These are phyloP conservation scores for Paecilomyces dactylethromorphus DNA, from an alignment of 2,329 filamentous ascomycete species.

Conservation along the genomic window DNA sequence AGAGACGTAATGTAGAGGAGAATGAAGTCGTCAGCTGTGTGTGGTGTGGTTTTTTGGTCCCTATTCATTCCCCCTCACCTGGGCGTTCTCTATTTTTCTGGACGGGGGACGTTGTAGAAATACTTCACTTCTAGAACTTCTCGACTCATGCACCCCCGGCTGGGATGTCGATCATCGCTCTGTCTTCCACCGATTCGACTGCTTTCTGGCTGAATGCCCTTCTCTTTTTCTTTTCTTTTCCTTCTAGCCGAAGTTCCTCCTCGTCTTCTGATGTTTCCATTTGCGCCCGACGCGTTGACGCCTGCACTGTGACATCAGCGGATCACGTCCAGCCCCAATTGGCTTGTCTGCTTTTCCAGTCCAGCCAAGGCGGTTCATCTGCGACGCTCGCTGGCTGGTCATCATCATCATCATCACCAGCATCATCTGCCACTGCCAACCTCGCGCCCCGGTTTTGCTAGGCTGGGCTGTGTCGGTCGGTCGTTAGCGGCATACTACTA, in stretches of 20 bases:
- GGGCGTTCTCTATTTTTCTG: too few species aligned
- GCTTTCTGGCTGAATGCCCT: background rate
- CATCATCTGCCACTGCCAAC: background rate
- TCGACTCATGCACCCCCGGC: background rate
- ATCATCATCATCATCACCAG: background rate
- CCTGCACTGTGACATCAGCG: background rate
- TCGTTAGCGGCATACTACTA: background rate
- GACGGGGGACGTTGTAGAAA: too few species aligned
- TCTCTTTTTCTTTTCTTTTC: too few species aligned
- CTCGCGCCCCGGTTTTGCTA: background rate
- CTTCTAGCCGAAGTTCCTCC: background rate
- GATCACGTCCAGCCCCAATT: background rate
- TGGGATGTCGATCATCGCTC: background rate
- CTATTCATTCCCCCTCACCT: too few species aligned
- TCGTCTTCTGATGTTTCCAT: background rate
- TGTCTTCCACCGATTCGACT: background rate
- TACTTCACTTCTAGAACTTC: background rate
- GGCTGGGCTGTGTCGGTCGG: background rate
- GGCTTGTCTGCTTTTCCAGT: background rate
- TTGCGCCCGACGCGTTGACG: background rate
- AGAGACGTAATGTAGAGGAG: too few species aligned
- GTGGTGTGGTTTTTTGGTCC: too few species aligned
- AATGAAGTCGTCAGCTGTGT: too few species aligned
- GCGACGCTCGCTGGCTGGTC: background rate
- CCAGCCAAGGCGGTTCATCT: background rate